Evolutionary conservation across 2,329 filamentous ascomycete species (phyloP).

Genomic region (Epichloe uncinata): DNA sequence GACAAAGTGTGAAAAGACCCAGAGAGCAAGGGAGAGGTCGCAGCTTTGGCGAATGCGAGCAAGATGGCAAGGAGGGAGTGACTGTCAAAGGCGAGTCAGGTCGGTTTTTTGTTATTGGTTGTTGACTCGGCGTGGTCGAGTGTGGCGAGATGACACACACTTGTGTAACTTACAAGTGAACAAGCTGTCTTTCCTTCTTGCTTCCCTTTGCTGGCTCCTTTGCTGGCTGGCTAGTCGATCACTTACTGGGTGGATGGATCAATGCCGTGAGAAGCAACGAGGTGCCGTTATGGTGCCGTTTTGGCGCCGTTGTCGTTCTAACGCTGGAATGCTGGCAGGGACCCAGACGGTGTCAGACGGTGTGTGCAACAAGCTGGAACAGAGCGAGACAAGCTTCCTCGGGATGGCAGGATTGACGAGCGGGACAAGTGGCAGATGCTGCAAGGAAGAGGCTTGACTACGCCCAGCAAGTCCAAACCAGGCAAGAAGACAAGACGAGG

Average conservation of each 20-base stretch:
- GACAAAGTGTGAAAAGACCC: neutral
- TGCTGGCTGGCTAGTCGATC: neutral
- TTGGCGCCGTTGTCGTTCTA: neutral
- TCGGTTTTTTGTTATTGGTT: neutral
- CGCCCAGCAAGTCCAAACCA: neutral
- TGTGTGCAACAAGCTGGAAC: neutral
- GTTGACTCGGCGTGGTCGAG: neutral
- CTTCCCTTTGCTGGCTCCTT: neutral
- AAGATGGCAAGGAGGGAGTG: neutral
- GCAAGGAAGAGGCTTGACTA: no score
- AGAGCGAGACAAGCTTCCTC: neutral
- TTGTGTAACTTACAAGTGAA: neutral
- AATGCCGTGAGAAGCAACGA: neutral
- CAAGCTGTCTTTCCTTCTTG: neutral
- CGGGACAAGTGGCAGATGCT: neutral
- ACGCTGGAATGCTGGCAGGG: slow-evolving; percentile 1
- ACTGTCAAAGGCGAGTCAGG: neutral
- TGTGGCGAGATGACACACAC: neutral
- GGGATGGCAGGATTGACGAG: neutral
- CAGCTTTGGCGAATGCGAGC: neutral
- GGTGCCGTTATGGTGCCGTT: neutral
- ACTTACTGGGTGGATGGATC: neutral
- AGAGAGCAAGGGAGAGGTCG: neutral
- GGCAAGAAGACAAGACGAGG: neutral
- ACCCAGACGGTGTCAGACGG: neutral